Evolutionary conservation across 495 filamentous ascomycete species (phyloP).

Genomic region (Penicillium arizonense): DNA sequence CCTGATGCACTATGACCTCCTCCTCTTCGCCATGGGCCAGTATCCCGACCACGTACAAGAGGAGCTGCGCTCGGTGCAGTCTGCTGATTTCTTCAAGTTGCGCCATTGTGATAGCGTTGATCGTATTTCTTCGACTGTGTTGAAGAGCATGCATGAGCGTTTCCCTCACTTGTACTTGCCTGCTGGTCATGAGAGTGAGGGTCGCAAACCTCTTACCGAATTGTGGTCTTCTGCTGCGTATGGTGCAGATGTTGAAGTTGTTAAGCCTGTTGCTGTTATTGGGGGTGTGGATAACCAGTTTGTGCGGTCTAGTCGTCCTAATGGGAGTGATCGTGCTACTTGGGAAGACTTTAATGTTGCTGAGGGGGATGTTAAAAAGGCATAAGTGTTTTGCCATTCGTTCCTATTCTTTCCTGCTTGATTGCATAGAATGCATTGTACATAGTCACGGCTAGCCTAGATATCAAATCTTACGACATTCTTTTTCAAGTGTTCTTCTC

Average conservation of each 20-base stretch:
- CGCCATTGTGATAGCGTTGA: conserved; percentile 72
- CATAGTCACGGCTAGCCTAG: background rate
- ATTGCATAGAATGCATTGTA: background rate
- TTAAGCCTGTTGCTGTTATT: conserved; percentile 35
- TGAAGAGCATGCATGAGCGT: conserved; percentile 56
- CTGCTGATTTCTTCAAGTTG: conserved; percentile 60
- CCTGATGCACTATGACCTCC: conserved; percentile 68
- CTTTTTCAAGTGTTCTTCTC: no score
- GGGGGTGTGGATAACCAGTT: conserved; percentile 43
- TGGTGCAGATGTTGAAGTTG: conserved; percentile 39
- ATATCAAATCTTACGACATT: no score
- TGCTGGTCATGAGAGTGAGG: conserved; percentile 14
- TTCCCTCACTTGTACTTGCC: conserved; percentile 39
- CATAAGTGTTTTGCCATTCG: background rate
- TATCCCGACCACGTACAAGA: conserved; percentile 57
- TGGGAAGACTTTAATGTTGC: conserved; percentile 37
- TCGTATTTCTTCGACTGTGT: conserved; percentile 63
- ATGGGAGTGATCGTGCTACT: conserved; percentile 33
- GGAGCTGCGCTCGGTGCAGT: conserved; percentile 51
- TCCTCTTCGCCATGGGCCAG: conserved; percentile 61
- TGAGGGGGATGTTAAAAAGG: conserved; percentile 26
- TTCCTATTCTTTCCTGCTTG: background rate
- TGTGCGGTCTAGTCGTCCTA: conserved; percentile 39
- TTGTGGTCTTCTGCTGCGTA: conserved; percentile 42
- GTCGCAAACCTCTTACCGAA: conserved; percentile 31